These are phyloP conservation scores for Magnaporthiopsis poae DNA, from an alignment of 2,329 filamentous ascomycete species.

Conservation along the genomic window DNA sequence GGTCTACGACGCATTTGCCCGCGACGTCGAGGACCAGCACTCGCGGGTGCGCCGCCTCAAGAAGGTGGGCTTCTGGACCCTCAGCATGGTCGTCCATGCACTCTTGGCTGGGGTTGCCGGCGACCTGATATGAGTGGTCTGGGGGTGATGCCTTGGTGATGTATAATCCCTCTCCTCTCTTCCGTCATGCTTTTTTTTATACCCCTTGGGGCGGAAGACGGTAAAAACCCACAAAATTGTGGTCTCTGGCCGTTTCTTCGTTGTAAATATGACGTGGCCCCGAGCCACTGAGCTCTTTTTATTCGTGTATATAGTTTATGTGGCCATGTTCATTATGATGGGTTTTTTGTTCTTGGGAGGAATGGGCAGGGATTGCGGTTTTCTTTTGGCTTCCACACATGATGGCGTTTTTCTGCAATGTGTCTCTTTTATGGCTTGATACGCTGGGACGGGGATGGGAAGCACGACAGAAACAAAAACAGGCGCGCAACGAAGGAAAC, in stretches of 20 bases:
- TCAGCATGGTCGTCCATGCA: conserved; percentile 84
- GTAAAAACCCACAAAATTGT: neutral
- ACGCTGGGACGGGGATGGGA: no score
- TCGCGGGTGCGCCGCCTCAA: conserved; percentile 77
- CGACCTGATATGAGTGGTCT: conserved; percentile 44
- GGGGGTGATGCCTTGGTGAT: neutral
- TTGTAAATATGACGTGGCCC: neutral
- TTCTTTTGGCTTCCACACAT: neutral
- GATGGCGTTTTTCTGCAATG: neutral
- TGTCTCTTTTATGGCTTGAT: neutral
- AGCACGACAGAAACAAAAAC: neutral
- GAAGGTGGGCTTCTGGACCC: conserved; percentile 88
- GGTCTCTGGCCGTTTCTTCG: neutral
- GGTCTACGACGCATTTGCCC: conserved; percentile 88
- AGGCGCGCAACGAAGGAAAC: neutral
- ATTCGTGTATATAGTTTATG: neutral
- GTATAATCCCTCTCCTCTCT: neutral
- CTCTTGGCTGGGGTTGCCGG: conserved; percentile 92
- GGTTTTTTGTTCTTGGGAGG: no score
- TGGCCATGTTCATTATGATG: neutral
- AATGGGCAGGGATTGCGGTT: neutral
- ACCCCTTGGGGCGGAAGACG: no score
- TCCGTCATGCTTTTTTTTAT: neutral
- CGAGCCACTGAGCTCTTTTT: neutral
- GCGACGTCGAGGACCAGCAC: conserved; percentile 81